These are phyloP conservation scores for Tolypocladium guangdongense DNA, from an alignment of 2,329 filamentous ascomycete genomes.

Conservation along the genomic window DNA sequence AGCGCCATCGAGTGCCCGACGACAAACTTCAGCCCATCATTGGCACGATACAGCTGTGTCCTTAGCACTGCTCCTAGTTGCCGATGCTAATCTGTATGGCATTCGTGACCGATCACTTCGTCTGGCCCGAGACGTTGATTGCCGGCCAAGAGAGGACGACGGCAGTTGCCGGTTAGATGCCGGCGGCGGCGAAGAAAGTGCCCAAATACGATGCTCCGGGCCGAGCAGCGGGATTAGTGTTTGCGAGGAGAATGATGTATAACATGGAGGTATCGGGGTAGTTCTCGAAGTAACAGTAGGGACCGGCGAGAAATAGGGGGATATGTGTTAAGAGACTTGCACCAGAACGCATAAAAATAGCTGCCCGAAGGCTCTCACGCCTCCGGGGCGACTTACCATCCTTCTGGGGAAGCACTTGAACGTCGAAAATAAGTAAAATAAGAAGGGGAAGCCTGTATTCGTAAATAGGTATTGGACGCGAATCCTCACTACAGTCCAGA, in stretches of 20 bases:
- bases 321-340: too few species aligned
- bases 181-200: conserved; percentile 52
- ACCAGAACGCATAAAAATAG: too few species aligned
- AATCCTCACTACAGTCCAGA: neutral
- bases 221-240: conserved; percentile 29
- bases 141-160: conserved; percentile 59
- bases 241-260: conserved; percentile 48
- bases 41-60: conserved; percentile 55
- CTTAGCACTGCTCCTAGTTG: conserved; percentile 56
- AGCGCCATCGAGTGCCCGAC: conserved; percentile 58
- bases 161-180: conserved; percentile 56
- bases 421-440: too few species aligned
- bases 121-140: conserved; percentile 61
- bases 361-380: too few species aligned
- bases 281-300: conserved; percentile 55
- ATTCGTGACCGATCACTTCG: conserved; percentile 56
- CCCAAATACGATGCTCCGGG: conserved; percentile 50
- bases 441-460: too few species aligned
- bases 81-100: conserved; percentile 65
- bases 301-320: too few species aligned
- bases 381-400: too few species aligned
- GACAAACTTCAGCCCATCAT: conserved; percentile 50
- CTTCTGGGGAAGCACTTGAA: too few species aligned
- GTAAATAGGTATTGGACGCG: neutral
- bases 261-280: conserved; percentile 51